These are phyloP conservation scores for Diversispora epigaea DNA, from an alignment of 192 early-diverging fungal genomes.

Conservation along the genomic window DNA sequence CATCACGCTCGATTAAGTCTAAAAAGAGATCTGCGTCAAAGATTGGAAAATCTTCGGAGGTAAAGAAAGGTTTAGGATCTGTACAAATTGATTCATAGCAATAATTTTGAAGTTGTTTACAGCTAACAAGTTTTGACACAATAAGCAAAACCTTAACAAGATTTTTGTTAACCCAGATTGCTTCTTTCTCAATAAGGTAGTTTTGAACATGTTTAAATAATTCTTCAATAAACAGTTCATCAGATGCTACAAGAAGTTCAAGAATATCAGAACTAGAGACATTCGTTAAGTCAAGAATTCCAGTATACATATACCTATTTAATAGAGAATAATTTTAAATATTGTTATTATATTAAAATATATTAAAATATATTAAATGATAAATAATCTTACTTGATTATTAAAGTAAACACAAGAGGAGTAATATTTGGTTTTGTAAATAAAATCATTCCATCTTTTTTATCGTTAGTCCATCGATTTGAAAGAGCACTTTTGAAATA, in stretches of 20 bases:
- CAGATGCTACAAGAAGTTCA: slow-evolving; percentile 3
- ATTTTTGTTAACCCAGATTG: slow-evolving; percentile 5
- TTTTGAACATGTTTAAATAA: slow-evolving; percentile 1
- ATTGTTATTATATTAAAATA: background rate
- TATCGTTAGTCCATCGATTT: background rate
- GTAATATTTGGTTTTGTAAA: slow-evolving; percentile 31
- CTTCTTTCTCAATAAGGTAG: slow-evolving; percentile 3
- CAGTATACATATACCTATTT: slow-evolving; percentile 22
- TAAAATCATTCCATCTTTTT: slow-evolving; percentile 21
- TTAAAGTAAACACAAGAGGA: slow-evolving; percentile 3
- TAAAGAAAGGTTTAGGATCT: slow-evolving; percentile 14
- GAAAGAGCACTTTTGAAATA: slow-evolving; percentile 20
- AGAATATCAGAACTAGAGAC: background rate
- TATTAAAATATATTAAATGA: background rate
- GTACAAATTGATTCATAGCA: background rate
- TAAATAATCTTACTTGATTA: slow-evolving; percentile 1
- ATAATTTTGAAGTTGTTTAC: too few relatives aligned
- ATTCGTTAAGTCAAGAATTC: slow-evolving; percentile 1
- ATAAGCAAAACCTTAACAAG: background rate
- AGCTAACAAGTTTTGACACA: too few relatives aligned
- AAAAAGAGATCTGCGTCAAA: background rate
- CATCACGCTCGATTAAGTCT: background rate
- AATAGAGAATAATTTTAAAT: background rate
- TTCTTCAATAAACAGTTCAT: slow-evolving; percentile 27
- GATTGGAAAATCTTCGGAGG: background rate